Percentiles rank a stretch among this genome's conserved stretches.
phyloP scores from a whole-genome alignment of 306 rosid species.

The Rosa multiflora region DNA sequence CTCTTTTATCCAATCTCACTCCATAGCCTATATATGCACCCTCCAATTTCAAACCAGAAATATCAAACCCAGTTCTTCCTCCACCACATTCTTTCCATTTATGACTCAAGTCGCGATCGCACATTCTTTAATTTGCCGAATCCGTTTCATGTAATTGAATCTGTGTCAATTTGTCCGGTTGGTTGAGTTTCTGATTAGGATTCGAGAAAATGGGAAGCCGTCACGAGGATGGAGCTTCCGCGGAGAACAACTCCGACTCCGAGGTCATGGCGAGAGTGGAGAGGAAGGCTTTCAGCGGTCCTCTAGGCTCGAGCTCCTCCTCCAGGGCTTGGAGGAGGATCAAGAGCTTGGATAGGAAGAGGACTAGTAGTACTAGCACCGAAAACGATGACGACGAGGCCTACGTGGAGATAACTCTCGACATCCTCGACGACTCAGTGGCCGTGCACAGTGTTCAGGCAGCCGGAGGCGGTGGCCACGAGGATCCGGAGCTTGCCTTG shows the following conservation, averaged over 20 bases:
- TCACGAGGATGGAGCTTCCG: not conserved
- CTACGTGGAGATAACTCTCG: constrained; percentile 57
- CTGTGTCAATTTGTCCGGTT: not conserved
- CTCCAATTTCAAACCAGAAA: not conserved
- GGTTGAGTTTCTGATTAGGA: not conserved
- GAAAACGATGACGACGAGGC: constrained; percentile 25
- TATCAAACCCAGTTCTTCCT: not conserved
- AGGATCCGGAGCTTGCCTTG: constrained; percentile 45
- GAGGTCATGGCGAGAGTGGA: not conserved
- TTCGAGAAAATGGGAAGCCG: constrained; percentile 16
- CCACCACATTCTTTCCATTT: not conserved
- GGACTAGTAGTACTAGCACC: constrained; percentile 19
- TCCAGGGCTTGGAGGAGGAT: constrained; percentile 6
- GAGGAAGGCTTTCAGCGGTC: constrained; percentile 39
- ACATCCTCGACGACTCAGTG: constrained; percentile 52
- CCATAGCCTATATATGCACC: not conserved
- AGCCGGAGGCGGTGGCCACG: constrained; percentile 22
- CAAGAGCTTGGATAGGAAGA: constrained; percentile 18
- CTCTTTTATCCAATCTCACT: not conserved
- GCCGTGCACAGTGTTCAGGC: constrained; percentile 64
- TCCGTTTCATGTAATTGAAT: not conserved
- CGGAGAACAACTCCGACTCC: constrained; percentile 11
- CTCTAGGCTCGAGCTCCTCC: constrained; percentile 13
- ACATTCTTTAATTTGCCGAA: not conserved
- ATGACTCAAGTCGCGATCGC: not conserved